Base-by-base conservation (phyloP, 345 rosid genomes). In the Corchorus capsularis region DNA sequence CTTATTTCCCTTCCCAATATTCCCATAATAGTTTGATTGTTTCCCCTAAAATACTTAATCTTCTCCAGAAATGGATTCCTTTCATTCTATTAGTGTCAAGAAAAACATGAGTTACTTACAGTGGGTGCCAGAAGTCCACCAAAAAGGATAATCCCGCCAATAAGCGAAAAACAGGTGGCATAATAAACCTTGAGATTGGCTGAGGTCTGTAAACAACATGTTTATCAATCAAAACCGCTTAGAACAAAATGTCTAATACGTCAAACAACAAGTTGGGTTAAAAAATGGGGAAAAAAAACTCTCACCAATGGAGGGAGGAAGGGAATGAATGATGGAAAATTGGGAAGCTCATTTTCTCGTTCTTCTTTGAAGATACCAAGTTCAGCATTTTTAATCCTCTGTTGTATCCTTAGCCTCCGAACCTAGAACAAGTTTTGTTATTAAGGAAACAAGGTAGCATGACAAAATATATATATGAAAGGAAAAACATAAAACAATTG, bases 261-360 rank as follows among this genome's bases (percentile, higher is more conserved):
- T 34, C 50, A 69, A 69, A 69, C 45, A 34, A 17, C 16, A 34
- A 35, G 16, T 32, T 32, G 73, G 19, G 55, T n/a, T 16, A 46
- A 32, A 12, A 34, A 16, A 34, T 4, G 8, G 2, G 2, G 3
- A n/a, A 7, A 69, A 27, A 73, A 6, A 63, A 60, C 59, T 63
- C 90, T 85, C 45, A 92, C 99, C 89, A 95, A 76, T 49, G 99
- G 98, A 79, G 99, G 99, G 82, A 95, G 86, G 85, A 95, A 95
- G 4, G 99, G 99, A 56, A 95, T 95, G 83, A 95, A 95, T 2
- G 99, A 95, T 37, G 99, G 98, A 83, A 95, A 95, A 80, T 88
- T 84, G 61, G 99, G 98, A 74, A 95, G 87, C 20, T 95, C 99
- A 57, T 79, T 89, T 79, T 95, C 99, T 78, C 79, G 83, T 71